Conservation (phyloP, 169 alveolate species). For the Eimeria maxima region DNA sequence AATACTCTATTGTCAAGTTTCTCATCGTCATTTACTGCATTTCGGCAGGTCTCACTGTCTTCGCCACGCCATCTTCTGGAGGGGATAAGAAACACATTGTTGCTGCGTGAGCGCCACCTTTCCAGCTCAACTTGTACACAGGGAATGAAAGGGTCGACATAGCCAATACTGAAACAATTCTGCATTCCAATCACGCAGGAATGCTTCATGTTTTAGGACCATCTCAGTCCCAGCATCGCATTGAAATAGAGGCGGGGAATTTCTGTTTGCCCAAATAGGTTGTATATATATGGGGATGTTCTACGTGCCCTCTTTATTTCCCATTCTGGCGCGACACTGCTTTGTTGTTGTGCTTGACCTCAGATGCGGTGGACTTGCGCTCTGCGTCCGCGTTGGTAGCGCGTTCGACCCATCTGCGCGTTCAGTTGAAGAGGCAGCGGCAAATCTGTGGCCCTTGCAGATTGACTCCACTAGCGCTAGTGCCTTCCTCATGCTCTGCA, state of each 20-base stretch:
- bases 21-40: conserved; percentile 42
- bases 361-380: conserved; percentile 19
- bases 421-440: background rate
- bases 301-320: background rate
- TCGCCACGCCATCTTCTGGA: background rate
- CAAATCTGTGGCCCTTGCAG: conserved; percentile 21
- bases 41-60: conserved; percentile 35
- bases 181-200: background rate
- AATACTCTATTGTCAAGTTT: conserved; percentile 51
- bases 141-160: background rate
- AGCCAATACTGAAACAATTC: background rate
- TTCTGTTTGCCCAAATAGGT: background rate
- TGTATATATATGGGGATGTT: background rate
- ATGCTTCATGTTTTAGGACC: background rate
- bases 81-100: conserved; percentile 8
- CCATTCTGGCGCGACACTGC: background rate
- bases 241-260: background rate
- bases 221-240: background rate
- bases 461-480: conserved; percentile 49
- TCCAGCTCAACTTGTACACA: background rate
- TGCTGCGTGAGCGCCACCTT: conserved; percentile 31
- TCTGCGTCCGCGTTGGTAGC: conserved; percentile 51
- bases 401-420: conserved; percentile 40
- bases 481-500: conserved; percentile 48
- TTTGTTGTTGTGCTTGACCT: background rate